These are phyloP conservation scores for Begonia loranthoides DNA, from an alignment of 306 rosid species.

Conservation along the genomic window DNA sequence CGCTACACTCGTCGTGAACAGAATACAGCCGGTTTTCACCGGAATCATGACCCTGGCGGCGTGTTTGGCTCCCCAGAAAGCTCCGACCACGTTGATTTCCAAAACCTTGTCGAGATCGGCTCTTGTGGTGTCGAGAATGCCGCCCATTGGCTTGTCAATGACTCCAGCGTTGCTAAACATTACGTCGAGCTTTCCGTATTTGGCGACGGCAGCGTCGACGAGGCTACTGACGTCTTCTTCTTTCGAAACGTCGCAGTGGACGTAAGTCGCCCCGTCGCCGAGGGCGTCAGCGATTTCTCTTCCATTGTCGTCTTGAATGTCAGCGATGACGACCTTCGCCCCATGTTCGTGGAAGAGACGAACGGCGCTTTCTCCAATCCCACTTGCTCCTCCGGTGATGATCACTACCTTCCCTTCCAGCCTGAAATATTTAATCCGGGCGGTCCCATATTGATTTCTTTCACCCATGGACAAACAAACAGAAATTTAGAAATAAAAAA, in stretches of 20 bases:
- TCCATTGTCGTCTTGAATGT: slow-evolving; percentile 21
- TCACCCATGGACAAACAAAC: no score
- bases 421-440: background rate
- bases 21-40: slow-evolving; percentile 10
- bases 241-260: slow-evolving; percentile 20
- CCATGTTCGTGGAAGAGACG: slow-evolving; percentile 18
- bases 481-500: no score
- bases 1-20: slow-evolving; percentile 15
- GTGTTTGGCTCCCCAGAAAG: slow-evolving; percentile 24
- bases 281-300: slow-evolving; percentile 13
- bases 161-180: slow-evolving; percentile 29
- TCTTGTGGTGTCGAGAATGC: slow-evolving; percentile 12
- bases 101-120: slow-evolving; percentile 11
- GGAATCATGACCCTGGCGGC: slow-evolving; percentile 26
- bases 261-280: slow-evolving; percentile 12
- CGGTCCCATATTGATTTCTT: no score
- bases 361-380: slow-evolving; percentile 24
- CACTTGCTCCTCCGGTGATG: slow-evolving; percentile 29
- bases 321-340: slow-evolving; percentile 20
- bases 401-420: slow-evolving; percentile 22
- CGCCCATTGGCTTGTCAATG: slow-evolving; percentile 2
- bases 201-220: slow-evolving; percentile 11
- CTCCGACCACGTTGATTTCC: slow-evolving; percentile 16
- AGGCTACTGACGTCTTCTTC: slow-evolving; percentile 16
- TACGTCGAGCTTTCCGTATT: slow-evolving; percentile 14